A percentile compares a stretch with the other conserved stretches of the same genome.
phyloP scores from a whole-genome alignment of 1,284 basidiomycete genomes.

The Sphaerobolus stellatus region DNA sequence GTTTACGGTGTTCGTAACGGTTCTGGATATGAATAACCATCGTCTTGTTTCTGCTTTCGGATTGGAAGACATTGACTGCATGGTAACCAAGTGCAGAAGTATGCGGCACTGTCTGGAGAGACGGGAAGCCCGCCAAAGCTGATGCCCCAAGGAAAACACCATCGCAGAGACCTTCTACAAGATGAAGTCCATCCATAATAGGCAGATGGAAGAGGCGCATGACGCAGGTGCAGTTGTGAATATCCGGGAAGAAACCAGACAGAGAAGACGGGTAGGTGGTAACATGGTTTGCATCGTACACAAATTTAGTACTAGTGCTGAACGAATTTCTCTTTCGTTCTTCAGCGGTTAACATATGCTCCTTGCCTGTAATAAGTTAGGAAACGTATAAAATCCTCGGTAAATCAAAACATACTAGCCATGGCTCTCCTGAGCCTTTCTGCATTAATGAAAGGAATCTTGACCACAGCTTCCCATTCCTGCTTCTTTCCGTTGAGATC shows the following conservation, averaged over 20 bases:
- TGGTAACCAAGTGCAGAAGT: conserved; percentile 78
- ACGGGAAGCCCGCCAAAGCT: conserved; percentile 95
- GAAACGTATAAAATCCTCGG: background rate
- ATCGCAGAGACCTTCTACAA: conserved; percentile 84
- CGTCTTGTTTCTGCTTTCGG: conserved; percentile 87
- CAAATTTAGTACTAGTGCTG: conserved; percentile 81
- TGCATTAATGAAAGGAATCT: conserved; percentile 98
- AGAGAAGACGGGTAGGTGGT: conserved; percentile 85
- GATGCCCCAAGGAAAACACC: conserved; percentile 86
- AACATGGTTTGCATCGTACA: conserved; percentile 63
- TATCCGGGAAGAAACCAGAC: conserved; percentile 91
- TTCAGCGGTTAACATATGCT: conserved; percentile 74
- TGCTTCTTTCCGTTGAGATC: conserved; percentile 98
- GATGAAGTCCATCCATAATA: conserved; percentile 81
- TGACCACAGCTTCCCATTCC: conserved; percentile 98
- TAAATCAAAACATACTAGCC: conserved; percentile 51
- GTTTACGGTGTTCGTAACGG: conserved; percentile 64
- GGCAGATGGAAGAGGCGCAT: conserved; percentile 86
- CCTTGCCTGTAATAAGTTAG: conserved; percentile 51
- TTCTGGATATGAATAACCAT: conserved; percentile 89
- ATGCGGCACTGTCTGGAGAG: conserved; percentile 86
- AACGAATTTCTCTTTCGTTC: conserved; percentile 79
- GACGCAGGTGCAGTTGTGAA: conserved; percentile 79
- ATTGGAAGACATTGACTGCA: conserved; percentile 91
- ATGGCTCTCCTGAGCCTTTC: conserved; percentile 78